These are phyloP conservation scores for Kwoniella shandongensis DNA, from an alignment of 768 basidiomycete genomes.

Conservation along the genomic window DNA sequence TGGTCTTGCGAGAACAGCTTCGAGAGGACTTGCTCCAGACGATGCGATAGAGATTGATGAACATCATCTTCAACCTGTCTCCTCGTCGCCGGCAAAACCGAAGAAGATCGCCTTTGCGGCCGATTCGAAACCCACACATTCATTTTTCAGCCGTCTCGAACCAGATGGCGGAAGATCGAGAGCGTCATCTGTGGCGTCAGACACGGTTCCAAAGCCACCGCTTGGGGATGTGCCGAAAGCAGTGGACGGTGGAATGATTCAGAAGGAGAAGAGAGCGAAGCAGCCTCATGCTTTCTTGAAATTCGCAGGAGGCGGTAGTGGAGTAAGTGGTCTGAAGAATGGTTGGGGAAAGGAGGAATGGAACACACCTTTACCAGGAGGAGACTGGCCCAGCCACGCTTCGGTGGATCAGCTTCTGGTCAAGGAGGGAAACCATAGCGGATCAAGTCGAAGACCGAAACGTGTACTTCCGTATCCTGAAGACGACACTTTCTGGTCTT, in stretches of 20 bases:
- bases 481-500: conserved; percentile 14
- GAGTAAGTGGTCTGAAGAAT: conserved; percentile 19
- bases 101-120: conserved; percentile 36
- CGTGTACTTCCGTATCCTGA: neutral
- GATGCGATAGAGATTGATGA: conserved; percentile 23
- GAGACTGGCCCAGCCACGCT: conserved; percentile 19
- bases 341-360: conserved; percentile 47
- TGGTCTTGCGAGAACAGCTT: neutral
- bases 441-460: conserved; percentile 5
- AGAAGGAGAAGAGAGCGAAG: conserved; percentile 11
- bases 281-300: conserved; percentile 34
- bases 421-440: neutral
- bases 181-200: conserved; percentile 11
- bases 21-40: neutral
- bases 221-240: neutral
- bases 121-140: conserved; percentile 35
- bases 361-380: conserved; percentile 31
- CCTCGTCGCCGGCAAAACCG: conserved; percentile 4
- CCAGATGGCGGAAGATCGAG: conserved; percentile 8
- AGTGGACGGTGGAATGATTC: neutral
- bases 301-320: conserved; percentile 5
- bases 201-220: neutral
- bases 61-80: neutral
- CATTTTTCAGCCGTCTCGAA: conserved; percentile 28
- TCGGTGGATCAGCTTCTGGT: neutral